Conservation (phyloP, 1,139 yeast genomes). For the Taphrina deformans region DNA sequence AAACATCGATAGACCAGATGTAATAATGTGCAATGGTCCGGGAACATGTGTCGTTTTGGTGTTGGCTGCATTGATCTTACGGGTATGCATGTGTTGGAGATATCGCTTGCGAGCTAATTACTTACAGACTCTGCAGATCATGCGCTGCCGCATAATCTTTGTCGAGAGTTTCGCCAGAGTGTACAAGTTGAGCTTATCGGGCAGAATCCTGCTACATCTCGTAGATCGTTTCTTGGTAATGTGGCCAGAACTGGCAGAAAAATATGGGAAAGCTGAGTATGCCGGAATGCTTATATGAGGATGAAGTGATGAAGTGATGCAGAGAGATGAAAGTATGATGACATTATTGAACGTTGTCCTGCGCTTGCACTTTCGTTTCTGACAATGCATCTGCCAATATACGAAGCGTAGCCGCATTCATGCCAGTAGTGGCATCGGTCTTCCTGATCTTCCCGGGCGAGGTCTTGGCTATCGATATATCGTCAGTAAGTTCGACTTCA, state of each 20-base stretch:
- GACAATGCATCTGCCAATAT: constrained; percentile 23
- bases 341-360: neutral
- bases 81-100: neutral
- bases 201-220: constrained; percentile 55
- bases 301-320: too few relatives aligned
- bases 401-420: neutral
- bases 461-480: neutral
- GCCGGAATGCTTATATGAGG: constrained; percentile 68
- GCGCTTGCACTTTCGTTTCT: neutral
- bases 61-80: constrained; percentile 47
- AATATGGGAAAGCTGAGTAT: constrained; percentile 67
- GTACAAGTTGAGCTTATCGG: constrained; percentile 70
- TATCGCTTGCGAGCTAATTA: neutral
- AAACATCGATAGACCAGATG: constrained; percentile 41
- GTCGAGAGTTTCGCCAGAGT: constrained; percentile 91
- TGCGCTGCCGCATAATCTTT: constrained; percentile 63
- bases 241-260: constrained; percentile 67
- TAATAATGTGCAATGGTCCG: constrained; percentile 81
- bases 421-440: constrained; percentile 1
- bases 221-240: constrained; percentile 81
- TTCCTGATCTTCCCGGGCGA: neutral
- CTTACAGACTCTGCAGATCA: constrained; percentile 47
- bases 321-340: neutral
- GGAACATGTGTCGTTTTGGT: constrained; percentile 86
- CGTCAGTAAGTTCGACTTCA: neutral